These are phyloP conservation scores for Termitomyces sp. DNA, from an alignment of 768 basidiomycete species.

Conservation along the genomic window DNA sequence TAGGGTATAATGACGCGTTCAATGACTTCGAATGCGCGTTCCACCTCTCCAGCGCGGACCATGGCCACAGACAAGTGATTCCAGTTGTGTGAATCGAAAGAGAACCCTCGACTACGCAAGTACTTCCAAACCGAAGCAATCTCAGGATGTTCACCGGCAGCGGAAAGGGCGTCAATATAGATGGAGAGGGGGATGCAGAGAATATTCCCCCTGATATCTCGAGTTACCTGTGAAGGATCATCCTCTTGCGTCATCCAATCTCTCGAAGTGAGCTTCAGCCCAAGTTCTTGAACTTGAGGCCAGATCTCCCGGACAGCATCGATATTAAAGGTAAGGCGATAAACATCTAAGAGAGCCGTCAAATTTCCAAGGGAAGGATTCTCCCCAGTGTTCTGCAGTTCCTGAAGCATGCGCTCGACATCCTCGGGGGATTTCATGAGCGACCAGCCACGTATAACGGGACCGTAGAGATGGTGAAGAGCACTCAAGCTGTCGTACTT, in stretches of 20 bases:
- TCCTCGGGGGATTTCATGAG: slow-evolving; percentile 36
- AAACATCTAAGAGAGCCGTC: slow-evolving; percentile 63
- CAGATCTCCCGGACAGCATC: slow-evolving; percentile 58
- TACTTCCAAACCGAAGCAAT: slow-evolving; percentile 64
- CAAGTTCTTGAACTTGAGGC: slow-evolving; percentile 61
- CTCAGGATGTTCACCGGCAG: slow-evolving; percentile 51
- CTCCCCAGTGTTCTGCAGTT: slow-evolving; percentile 48
- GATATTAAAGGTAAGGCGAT: slow-evolving; percentile 53
- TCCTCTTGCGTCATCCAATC: slow-evolving; percentile 24
- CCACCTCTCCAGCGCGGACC: slow-evolving; percentile 74
- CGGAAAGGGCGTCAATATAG: slow-evolving; percentile 70
- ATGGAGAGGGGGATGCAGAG: slow-evolving; percentile 77
- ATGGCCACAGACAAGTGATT: slow-evolving; percentile 76
- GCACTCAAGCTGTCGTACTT: slow-evolving; percentile 33
- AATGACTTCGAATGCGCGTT: slow-evolving; percentile 77
- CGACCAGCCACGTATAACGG: slow-evolving; percentile 52
- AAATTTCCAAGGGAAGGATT: slow-evolving; percentile 55
- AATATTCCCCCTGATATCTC: slow-evolving; percentile 36
- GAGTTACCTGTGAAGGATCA: slow-evolving; percentile 5
- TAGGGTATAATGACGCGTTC: slow-evolving; percentile 72
- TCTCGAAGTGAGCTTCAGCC: slow-evolving; percentile 32
- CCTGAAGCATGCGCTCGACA: slow-evolving; percentile 50
- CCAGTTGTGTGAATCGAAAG: slow-evolving; percentile 89
- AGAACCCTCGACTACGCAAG: slow-evolving; percentile 57
- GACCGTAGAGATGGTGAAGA: slow-evolving; percentile 52